Conservation (phyloP, 2,329 filamentous ascomycete genomes). For the Pestalotiopsis fici region DNA sequence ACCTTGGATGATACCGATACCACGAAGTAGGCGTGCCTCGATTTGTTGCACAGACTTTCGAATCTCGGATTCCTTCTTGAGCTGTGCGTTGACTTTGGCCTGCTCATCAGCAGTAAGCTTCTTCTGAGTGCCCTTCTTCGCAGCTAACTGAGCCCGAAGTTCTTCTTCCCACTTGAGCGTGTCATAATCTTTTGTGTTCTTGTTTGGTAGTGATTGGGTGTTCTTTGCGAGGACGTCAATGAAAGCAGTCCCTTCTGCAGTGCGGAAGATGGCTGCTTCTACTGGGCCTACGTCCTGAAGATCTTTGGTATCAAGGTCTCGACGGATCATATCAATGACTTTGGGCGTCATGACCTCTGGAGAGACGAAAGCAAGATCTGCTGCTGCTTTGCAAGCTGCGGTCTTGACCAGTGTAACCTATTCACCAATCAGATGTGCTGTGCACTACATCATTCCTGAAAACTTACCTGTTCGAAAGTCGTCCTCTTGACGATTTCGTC, state of each 20-base stretch:
- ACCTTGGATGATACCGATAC: constrained; percentile 81
- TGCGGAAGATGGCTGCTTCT: constrained; percentile 91
- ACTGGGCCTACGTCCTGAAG: constrained; percentile 76
- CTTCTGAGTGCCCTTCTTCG: constrained; percentile 88
- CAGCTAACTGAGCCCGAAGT: constrained; percentile 79
- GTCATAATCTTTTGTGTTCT: constrained; percentile 93
- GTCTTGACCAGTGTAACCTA: constrained; percentile 50
- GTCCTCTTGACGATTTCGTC: constrained; percentile 66
- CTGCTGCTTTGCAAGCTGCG: constrained; percentile 82
- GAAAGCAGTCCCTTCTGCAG: constrained; percentile 84
- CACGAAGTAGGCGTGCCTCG: constrained; percentile 73
- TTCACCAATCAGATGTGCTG: constrained; percentile 14
- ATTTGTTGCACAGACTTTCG: constrained; percentile 70
- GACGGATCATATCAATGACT: constrained; percentile 71
- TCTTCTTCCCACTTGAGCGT: constrained; percentile 98
- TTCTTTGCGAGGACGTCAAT: constrained; percentile 91
- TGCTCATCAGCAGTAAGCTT: constrained; percentile 90
- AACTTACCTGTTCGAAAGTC: constrained; percentile 35
- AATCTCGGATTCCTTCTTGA: constrained; percentile 83
- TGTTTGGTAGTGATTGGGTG: constrained; percentile 70
- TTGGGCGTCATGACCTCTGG: constrained; percentile 78
- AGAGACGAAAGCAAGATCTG: constrained; percentile 91
- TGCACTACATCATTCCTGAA: background rate
- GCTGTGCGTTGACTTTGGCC: constrained; percentile 85
- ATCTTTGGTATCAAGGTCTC: constrained; percentile 72